phyloP scores from a whole-genome alignment of 306 rosid species.

The Trifolium repens region DNA sequence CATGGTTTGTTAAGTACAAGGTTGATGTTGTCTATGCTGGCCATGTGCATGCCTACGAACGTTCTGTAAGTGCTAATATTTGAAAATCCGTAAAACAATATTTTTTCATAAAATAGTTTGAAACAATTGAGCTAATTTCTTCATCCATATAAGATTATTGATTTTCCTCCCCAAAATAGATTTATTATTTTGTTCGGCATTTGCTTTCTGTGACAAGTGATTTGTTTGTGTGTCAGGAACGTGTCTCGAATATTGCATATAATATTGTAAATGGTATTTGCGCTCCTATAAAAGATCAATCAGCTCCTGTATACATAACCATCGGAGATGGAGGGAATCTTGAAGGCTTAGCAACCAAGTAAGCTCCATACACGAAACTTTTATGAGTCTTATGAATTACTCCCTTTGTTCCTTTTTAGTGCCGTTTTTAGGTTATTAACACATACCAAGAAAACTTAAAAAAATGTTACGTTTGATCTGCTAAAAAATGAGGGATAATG shows the following conservation, averaged over 20 bases:
- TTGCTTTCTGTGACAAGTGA: neutral
- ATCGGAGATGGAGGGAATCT: constrained; percentile 93
- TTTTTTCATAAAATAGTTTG: no score
- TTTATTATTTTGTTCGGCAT: neutral
- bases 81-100: no score
- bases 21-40: constrained; percentile 88
- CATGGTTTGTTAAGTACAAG: constrained; percentile 73
- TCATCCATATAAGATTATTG: no score
- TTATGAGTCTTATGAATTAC: neutral
- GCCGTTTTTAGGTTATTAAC: neutral
- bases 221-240: constrained; percentile 57
- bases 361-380: constrained; percentile 37
- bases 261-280: constrained; percentile 72
- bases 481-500: neutral
- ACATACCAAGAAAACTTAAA: neutral
- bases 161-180: no score
- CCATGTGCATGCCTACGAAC: constrained; percentile 94
- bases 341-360: constrained; percentile 90
- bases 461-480: neutral
- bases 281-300: constrained; percentile 66
- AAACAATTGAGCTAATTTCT: no score
- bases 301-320: constrained; percentile 89
- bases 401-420: neutral
- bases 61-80: constrained; percentile 77
- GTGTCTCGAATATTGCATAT: constrained; percentile 77